These are phyloP conservation scores for Globisporangium okanoganense DNA, from an alignment of 352 stramenopile species.

Conservation along the genomic window DNA sequence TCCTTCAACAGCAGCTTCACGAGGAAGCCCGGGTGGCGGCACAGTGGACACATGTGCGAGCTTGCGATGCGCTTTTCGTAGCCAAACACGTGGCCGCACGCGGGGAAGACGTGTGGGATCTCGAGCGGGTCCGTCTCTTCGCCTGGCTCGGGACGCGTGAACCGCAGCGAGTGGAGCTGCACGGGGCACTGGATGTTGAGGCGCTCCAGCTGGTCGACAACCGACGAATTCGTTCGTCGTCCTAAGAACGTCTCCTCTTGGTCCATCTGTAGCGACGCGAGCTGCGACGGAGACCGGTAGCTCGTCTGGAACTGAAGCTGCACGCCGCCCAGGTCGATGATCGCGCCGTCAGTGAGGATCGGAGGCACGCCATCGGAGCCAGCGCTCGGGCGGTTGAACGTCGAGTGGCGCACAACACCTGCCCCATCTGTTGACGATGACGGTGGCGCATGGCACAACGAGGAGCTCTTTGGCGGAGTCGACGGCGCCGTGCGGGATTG, in stretches of 20 bases:
- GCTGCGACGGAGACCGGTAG: conserved; percentile 10
- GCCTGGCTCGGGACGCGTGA: conserved; percentile 31
- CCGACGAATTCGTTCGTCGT: conserved; percentile 29
- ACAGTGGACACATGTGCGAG: conserved; percentile 60
- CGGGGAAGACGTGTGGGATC: conserved; percentile 69
- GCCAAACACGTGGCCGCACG: conserved; percentile 79
- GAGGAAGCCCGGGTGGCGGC: conserved; percentile 52
- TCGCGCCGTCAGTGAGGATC: conserved; percentile 60
- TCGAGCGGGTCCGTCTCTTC: conserved; percentile 49
- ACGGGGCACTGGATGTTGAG: conserved; percentile 78
- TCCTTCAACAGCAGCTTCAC: conserved; percentile 72
- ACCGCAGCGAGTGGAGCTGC: conserved; percentile 64
- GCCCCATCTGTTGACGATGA: conserved; percentile 2
- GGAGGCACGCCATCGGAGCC: conserved; percentile 31
- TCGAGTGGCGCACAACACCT: conserved; percentile 41
- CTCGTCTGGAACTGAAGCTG: conserved; percentile 71
- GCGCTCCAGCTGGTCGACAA: conserved; percentile 58
- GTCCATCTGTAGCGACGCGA: conserved; percentile 16
- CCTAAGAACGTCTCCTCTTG: conserved; percentile 14
- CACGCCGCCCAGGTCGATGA: conserved; percentile 76
- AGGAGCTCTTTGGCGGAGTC: conserved; percentile 8
- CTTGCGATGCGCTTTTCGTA: conserved; percentile 67
- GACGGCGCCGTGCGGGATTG: conserved; percentile 30
- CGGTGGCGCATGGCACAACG: conserved; percentile 8
- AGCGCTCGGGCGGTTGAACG: conserved; percentile 60